Conservation (phyloP, 1,139 yeast genomes). For the Candida frijolesensis region DNA sequence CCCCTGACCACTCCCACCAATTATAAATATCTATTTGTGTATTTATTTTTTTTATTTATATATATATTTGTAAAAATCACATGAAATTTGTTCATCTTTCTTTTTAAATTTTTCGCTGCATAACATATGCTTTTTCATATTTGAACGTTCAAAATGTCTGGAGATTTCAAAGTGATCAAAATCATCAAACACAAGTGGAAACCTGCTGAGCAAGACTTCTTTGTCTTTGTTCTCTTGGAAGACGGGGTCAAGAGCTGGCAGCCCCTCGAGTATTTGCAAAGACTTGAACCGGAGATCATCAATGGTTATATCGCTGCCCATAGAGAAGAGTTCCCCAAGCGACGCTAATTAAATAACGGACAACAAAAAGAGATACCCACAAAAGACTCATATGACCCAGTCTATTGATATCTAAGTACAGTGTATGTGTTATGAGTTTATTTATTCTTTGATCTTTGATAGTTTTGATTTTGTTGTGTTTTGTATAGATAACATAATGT, state of each 20-base stretch:
- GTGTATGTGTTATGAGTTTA: background rate
- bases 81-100: too few species aligned
- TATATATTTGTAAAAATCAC: too few species aligned
- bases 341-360: too few species aligned
- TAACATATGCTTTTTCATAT: background rate
- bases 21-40: too few species aligned
- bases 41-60: too few species aligned
- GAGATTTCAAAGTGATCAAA: conserved; percentile 1
- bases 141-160: background rate
- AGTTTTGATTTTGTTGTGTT: background rate
- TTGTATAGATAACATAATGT: background rate
- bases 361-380: too few species aligned
- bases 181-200: conserved; percentile 5
- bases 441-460: background rate
- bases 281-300: background rate
- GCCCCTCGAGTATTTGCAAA: conserved; percentile 1
- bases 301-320: background rate
- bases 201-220: conserved; percentile 1
- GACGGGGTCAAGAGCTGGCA: conserved; percentile 7
- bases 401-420: background rate
- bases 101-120: too few species aligned
- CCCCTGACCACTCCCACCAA: too few species aligned
- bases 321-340: background rate
- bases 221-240: conserved; percentile 6
- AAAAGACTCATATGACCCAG: background rate